Percentiles rank a stretch among this genome's conserved stretches.
Evolutionary conservation across 139 green algal genomes (phyloP).

Genomic region (Zygnema cylindricum): DNA sequence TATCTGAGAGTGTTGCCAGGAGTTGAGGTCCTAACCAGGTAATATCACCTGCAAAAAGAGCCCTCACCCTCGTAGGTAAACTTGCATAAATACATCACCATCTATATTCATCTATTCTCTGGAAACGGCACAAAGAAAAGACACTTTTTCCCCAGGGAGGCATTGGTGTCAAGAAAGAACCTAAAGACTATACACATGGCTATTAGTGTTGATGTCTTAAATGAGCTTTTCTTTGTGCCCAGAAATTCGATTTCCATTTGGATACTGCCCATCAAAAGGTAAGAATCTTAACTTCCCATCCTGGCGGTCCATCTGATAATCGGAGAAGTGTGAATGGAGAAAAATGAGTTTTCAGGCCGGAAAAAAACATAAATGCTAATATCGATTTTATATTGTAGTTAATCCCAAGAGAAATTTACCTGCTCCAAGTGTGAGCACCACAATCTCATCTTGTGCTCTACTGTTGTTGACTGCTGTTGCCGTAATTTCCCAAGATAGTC

Average conservation of each 20-base stretch:
- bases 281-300: not conserved
- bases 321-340: not conserved
- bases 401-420: conserved; percentile 5
- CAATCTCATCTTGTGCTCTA: not conserved
- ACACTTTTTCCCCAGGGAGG: not conserved
- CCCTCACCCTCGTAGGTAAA: too few relatives aligned
- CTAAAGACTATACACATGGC: too few relatives aligned
- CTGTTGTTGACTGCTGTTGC: not conserved
- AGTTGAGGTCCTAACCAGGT: not conserved
- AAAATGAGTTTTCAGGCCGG: too few relatives aligned
- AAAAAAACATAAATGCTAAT: too few relatives aligned
- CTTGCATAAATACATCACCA: too few relatives aligned
- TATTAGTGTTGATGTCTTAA: not conserved
- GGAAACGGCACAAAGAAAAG: not conserved
- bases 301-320: not conserved
- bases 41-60: not conserved
- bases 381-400: too few relatives aligned
- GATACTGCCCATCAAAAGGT: not conserved
- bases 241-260: not conserved
- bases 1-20: not conserved
- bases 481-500: not conserved
- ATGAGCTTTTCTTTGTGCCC: not conserved
- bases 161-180: too few relatives aligned
- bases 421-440: conserved; percentile 29
- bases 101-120: too few relatives aligned